A percentile compares a stretch with the other conserved stretches of the same genome.
phyloP scores from a whole-genome alignment of 2,329 filamentous ascomycete species.

The Aspergillus phoenicis region DNA sequence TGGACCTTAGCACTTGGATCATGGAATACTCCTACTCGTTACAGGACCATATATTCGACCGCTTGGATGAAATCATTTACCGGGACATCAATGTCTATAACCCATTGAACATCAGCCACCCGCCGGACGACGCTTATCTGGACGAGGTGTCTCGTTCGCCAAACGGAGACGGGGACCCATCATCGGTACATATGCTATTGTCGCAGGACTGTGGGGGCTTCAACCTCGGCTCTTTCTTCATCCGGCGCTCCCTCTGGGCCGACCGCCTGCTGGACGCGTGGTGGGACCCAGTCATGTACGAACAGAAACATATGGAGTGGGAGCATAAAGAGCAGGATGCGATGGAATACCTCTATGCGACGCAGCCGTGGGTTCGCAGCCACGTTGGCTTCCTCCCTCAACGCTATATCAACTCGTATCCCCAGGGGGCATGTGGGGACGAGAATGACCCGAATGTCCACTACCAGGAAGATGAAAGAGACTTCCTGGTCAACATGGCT shows the following conservation, averaged over 20 bases:
- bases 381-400: constrained; percentile 88
- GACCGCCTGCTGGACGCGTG: constrained; percentile 91
- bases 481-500: constrained; percentile 98
- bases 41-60: constrained; percentile 85
- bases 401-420: constrained; percentile 92
- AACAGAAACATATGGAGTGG: constrained; percentile 99
- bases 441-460: constrained; percentile 70
- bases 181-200: constrained; percentile 84
- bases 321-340: constrained; percentile 98
- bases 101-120: constrained; percentile 89
- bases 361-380: constrained; percentile 89
- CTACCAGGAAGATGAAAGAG: constrained; percentile 80
- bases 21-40: constrained; percentile 95
- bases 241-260: constrained; percentile 82
- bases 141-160: constrained; percentile 72
- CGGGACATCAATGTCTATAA: constrained; percentile 97
- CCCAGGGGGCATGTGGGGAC: constrained; percentile 77
- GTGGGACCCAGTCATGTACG: constrained; percentile 98
- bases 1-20: constrained; percentile 95
- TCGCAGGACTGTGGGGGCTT: constrained; percentile 95
- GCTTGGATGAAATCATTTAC: constrained; percentile 74
- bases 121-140: constrained; percentile 71
- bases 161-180: constrained; percentile 72
- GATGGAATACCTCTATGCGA: constrained; percentile 85
- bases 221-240: constrained; percentile 94